Percentiles rank a stretch among this genome's conserved stretches.
phyloP scores from a whole-genome alignment of 192 early-diverging fungal species.

The Coemansia sp. region DNA sequence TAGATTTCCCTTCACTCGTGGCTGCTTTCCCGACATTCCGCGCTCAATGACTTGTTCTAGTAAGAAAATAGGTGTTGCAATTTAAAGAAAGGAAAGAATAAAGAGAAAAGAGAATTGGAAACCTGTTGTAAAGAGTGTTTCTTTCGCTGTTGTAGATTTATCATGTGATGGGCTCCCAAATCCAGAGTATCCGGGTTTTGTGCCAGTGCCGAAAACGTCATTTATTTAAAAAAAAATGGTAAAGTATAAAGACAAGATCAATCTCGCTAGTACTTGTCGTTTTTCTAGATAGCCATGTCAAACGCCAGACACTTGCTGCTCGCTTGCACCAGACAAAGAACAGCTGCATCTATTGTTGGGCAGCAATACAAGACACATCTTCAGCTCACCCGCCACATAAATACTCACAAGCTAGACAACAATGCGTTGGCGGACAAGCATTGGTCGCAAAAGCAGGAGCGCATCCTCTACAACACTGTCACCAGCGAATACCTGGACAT shows the following conservation, averaged over 20 bases:
- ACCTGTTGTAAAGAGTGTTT: not conserved
- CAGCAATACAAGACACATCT: not conserved
- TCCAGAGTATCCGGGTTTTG: not conserved
- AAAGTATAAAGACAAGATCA: no score
- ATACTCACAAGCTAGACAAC: no score
- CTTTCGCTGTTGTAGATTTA: not conserved
- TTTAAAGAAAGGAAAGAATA: not conserved
- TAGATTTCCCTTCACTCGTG: conserved; percentile 80
- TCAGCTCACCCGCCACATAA: not conserved
- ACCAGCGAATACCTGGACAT: not conserved
- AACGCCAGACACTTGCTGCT: not conserved
- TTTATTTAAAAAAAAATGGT: not conserved
- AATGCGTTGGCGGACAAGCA: not conserved
- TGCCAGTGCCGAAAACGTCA: not conserved
- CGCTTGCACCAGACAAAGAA: not conserved
- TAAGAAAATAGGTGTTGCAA: not conserved
- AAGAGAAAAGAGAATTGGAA: not conserved
- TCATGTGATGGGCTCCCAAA: not conserved
- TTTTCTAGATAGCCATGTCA: not conserved
- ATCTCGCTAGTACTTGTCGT: no score
- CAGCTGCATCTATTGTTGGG: not conserved
- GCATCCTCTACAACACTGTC: conserved; percentile 3
- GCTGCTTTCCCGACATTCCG: conserved; percentile 55
- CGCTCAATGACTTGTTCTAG: not conserved
- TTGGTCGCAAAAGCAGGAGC: conserved; percentile 6